phyloP scores from a whole-genome alignment of 805 yeast genomes.

The Kazachstania taianensis region DNA sequence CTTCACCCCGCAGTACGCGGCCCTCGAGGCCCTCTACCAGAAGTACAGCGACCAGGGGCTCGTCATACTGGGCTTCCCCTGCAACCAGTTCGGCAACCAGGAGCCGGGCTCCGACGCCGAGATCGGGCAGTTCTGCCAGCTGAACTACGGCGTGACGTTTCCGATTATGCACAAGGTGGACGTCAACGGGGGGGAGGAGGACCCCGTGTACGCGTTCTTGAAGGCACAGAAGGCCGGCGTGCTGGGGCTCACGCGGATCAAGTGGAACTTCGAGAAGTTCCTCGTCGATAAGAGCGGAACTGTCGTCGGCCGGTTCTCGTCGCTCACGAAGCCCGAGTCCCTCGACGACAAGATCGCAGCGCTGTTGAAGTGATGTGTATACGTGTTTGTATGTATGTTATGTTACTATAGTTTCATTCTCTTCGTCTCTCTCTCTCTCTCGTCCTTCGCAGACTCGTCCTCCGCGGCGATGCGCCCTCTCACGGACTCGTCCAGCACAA shows the following conservation, averaged over 20 bases:
- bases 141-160: constrained; percentile 86
- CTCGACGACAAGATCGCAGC: constrained; percentile 51
- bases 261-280: constrained; percentile 78
- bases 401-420: constrained; percentile 1
- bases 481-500: constrained; percentile 18
- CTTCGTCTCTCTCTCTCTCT: constrained; percentile 5
- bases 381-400: neutral
- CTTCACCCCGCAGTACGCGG: constrained; percentile 67
- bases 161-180: constrained; percentile 80
- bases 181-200: constrained; percentile 77
- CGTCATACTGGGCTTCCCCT: constrained; percentile 74
- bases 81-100: constrained; percentile 80
- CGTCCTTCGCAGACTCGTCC: constrained; percentile 20
- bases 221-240: constrained; percentile 51
- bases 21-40: constrained; percentile 56
- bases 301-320: constrained; percentile 52
- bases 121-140: constrained; percentile 59
- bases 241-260: constrained; percentile 59
- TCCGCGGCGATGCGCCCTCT: constrained; percentile 22
- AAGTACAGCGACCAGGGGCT: constrained; percentile 57
- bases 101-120: constrained; percentile 64
- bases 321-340: constrained; percentile 56
- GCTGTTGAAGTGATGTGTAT: constrained; percentile 31
- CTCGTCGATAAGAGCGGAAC: constrained; percentile 43
- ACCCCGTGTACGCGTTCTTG: constrained; percentile 70